phyloP scores from a whole-genome alignment of 495 filamentous ascomycete species.

The Penicillium psychrofluorescens region DNA sequence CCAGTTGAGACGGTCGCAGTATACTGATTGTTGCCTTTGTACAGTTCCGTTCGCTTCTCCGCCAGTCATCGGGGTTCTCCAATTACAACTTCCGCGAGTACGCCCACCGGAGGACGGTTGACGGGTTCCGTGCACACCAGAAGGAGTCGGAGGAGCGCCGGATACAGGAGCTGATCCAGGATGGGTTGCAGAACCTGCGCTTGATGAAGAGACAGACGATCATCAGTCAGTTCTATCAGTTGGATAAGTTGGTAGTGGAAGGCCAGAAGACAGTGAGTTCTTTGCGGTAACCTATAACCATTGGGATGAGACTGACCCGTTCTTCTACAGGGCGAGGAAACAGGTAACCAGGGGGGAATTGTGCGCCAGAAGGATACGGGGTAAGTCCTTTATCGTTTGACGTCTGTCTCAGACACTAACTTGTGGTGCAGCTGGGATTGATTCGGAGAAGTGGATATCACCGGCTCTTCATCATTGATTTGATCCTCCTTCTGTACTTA shows the following conservation, averaged over 20 bases:
- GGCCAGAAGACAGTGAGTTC: slow-evolving; percentile 57
- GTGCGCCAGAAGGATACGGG: slow-evolving; percentile 76
- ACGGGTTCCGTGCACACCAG: slow-evolving; percentile 78
- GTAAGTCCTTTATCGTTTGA: slow-evolving; percentile 37
- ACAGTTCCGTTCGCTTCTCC: slow-evolving; percentile 87
- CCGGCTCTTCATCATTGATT: neutral
- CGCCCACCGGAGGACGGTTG: slow-evolving; percentile 77
- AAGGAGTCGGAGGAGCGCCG: slow-evolving; percentile 60
- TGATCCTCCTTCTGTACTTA: slow-evolving; percentile 16
- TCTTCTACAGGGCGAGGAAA: slow-evolving; percentile 62
- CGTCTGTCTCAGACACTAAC: neutral
- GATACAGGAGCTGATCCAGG: slow-evolving; percentile 84
- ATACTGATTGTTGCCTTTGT: neutral
- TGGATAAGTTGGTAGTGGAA: slow-evolving; percentile 89
- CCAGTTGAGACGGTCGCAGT: neutral
- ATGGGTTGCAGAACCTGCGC: slow-evolving; percentile 79
- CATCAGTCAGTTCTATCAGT: slow-evolving; percentile 89
- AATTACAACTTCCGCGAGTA: slow-evolving; percentile 98
- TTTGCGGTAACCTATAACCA: neutral
- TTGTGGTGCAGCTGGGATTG: slow-evolving; percentile 40
- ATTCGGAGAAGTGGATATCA: slow-evolving; percentile 3
- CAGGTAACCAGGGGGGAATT: slow-evolving; percentile 58
- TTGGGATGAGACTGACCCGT: neutral
- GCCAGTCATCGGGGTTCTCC: slow-evolving; percentile 80
- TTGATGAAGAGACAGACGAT: slow-evolving; percentile 94